These are phyloP conservation scores for Lumnitzera littorea DNA, from an alignment of 345 rosid genomes.

Conservation along the genomic window DNA sequence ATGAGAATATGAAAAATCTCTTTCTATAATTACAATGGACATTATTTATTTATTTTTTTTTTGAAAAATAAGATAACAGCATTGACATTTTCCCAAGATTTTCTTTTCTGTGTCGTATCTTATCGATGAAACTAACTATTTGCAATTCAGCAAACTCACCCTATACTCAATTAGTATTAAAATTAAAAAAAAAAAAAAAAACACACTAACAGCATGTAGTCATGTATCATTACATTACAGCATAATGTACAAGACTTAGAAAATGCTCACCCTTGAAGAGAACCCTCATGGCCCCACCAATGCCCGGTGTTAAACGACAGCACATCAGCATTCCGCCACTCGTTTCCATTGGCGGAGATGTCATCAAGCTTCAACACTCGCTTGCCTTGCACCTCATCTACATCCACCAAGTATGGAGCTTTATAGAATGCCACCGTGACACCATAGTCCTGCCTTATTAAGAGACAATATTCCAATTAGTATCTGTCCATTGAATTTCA, in stretches of 20 bases:
- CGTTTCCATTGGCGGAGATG: conserved; percentile 60
- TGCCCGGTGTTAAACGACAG: conserved; percentile 88
- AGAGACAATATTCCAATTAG: background rate
- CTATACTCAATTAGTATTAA: too few species aligned
- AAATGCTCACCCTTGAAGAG: conserved; percentile 55
- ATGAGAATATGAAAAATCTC: too few species aligned
- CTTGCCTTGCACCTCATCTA: conserved; percentile 62
- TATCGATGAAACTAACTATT: too few species aligned
- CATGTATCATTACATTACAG: too few species aligned
- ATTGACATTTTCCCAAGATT: too few species aligned
- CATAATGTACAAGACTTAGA: background rate
- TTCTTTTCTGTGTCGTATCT: too few species aligned
- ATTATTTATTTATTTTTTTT: too few species aligned
- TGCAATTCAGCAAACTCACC: too few species aligned
- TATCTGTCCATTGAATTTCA: background rate
- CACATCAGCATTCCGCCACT: conserved; percentile 62
- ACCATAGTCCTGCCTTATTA: conserved; percentile 60
- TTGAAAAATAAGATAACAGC: too few species aligned
- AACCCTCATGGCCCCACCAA: conserved; percentile 87
- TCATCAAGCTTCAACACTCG: conserved; percentile 63
- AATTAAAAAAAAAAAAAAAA: too few species aligned
- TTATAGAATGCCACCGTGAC: conserved; percentile 52
- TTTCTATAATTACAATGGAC: too few species aligned
- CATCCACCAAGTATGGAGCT: conserved; percentile 87
- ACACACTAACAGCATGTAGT: too few species aligned